A percentile compares a stretch with the other conserved stretches of the same genome.
Evolutionary conservation across 2,329 filamentous ascomycete species (phyloP).

Genomic region (Elsinoe australis): DNA sequence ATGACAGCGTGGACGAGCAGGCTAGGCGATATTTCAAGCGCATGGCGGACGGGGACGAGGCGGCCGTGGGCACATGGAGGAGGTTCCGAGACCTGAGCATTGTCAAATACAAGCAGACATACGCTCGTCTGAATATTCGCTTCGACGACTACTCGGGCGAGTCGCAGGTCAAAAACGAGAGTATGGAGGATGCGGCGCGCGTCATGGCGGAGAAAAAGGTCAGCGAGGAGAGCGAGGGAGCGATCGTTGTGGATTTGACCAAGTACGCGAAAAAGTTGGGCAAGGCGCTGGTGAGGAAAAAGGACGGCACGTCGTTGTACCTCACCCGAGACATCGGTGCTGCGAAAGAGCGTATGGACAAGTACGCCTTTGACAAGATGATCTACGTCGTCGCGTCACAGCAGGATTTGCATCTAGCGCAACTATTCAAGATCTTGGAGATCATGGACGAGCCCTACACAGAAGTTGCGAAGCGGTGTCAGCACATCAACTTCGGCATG

Average conservation of each 20-base stretch:
- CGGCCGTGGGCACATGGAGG: conserved; percentile 54
- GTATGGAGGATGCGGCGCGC: conserved; percentile 53
- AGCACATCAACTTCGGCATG: conserved; percentile 61
- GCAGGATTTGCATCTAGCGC: conserved; percentile 57
- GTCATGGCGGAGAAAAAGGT: conserved; percentile 53
- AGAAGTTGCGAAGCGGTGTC: conserved; percentile 51
- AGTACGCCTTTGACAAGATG: conserved; percentile 59
- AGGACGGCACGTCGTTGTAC: conserved; percentile 61
- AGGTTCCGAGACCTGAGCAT: conserved; percentile 58
- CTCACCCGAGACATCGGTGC: conserved; percentile 63
- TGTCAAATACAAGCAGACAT: conserved; percentile 56
- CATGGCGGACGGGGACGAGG: conserved; percentile 56
- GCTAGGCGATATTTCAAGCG: conserved; percentile 64
- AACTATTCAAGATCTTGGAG: conserved; percentile 58
- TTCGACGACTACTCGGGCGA: conserved; percentile 64
- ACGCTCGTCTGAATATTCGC: conserved; percentile 56
- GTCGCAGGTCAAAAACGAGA: conserved; percentile 56
- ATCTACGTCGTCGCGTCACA: conserved; percentile 59
- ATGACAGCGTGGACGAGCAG: conserved; percentile 61
- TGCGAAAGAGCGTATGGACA: conserved; percentile 54
- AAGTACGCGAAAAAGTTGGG: conserved; percentile 64
- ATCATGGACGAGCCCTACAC: conserved; percentile 50
- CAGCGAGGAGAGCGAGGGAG: conserved; percentile 57
- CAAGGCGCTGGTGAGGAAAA: conserved; percentile 58
- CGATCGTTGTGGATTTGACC: conserved; percentile 60